These are phyloP conservation scores for Zychaea mexicana DNA, from an alignment of 371 early-diverging fungal species.

Conservation along the genomic window DNA sequence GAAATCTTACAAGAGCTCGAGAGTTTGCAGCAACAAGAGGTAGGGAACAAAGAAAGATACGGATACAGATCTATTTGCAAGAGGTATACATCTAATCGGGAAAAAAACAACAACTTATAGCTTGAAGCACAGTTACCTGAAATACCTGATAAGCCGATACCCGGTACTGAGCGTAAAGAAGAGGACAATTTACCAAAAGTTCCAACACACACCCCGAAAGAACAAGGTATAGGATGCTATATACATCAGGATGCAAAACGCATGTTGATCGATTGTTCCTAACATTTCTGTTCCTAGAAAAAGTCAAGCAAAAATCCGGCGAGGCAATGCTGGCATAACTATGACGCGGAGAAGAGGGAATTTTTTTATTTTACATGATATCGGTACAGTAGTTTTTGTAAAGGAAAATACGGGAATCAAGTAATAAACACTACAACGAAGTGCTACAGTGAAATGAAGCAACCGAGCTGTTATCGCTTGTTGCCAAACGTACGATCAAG, in stretches of 20 bases:
- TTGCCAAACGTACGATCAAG: too few relatives aligned
- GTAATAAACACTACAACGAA: too few relatives aligned
- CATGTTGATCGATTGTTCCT: neutral
- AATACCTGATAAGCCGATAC: constrained; percentile 32
- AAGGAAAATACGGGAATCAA: too few relatives aligned
- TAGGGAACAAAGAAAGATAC: constrained; percentile 16
- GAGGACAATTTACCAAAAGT: constrained; percentile 30
- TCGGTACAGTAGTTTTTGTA: too few relatives aligned
- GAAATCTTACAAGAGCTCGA: constrained; percentile 83
- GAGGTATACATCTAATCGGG: too few relatives aligned
- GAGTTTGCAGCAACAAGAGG: constrained; percentile 51
- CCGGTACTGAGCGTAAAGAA: constrained; percentile 13
- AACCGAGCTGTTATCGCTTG: too few relatives aligned
- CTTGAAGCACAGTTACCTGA: constrained; percentile 35
- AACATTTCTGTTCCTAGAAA: neutral
- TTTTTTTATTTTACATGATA: too few relatives aligned
- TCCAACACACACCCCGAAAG: constrained; percentile 29
- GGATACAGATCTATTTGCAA: too few relatives aligned
- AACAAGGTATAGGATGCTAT: constrained; percentile 19
- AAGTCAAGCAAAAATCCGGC: constrained; percentile 2
- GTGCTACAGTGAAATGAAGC: too few relatives aligned
- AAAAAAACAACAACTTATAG: constrained; percentile 11
- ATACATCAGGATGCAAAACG: too few relatives aligned
- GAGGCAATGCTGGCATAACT: constrained; percentile 9
- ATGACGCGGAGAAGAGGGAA: too few relatives aligned